Evolutionary conservation across 805 yeast species (phyloP).

Genomic region (Kodamaea sagamina): DNA sequence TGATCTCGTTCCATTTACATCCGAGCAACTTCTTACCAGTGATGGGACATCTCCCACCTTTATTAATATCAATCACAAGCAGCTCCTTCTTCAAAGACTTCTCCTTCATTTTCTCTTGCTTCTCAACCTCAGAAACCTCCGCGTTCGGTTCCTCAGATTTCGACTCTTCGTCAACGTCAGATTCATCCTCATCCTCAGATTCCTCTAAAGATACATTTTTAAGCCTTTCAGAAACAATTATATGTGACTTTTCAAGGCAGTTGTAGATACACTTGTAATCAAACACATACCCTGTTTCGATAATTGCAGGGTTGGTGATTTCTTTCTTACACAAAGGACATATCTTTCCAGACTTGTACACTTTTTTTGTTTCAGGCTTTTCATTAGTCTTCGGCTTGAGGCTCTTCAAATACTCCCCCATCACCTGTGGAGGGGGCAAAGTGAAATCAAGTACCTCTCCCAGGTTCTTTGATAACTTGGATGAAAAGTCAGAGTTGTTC

Average conservation of each 20-base stretch:
- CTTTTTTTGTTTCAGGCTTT: slow-evolving; percentile 14
- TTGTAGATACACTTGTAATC: slow-evolving; percentile 85
- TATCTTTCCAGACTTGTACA: slow-evolving; percentile 31
- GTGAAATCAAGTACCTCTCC: slow-evolving; percentile 48
- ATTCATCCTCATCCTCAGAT: slow-evolving; percentile 20
- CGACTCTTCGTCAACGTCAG: slow-evolving; percentile 16
- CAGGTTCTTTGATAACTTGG: slow-evolving; percentile 52
- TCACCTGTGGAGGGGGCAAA: slow-evolving; percentile 49
- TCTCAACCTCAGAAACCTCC: slow-evolving; percentile 12
- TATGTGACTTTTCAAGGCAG: slow-evolving; percentile 53
- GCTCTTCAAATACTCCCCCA: slow-evolving; percentile 18
- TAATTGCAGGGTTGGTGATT: slow-evolving; percentile 76
- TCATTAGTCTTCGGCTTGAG: slow-evolving; percentile 10
- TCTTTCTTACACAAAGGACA: slow-evolving; percentile 73
- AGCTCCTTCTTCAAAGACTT: slow-evolving; percentile 12
- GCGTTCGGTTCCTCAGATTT: slow-evolving; percentile 15
- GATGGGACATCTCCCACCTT: slow-evolving; percentile 80
- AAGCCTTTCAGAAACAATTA: slow-evolving; percentile 25
- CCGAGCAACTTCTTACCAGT: slow-evolving; percentile 73
- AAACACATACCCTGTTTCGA: slow-evolving; percentile 89
- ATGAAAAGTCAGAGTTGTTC: slow-evolving; percentile 73
- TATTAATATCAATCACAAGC: slow-evolving; percentile 31
- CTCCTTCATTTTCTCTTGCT: slow-evolving; percentile 15
- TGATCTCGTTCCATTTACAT: slow-evolving; percentile 61
- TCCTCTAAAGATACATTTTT: slow-evolving; percentile 13